Base-by-base conservation (phyloP, 352 stramenopile species). In the Phytophthora citricola region DNA sequence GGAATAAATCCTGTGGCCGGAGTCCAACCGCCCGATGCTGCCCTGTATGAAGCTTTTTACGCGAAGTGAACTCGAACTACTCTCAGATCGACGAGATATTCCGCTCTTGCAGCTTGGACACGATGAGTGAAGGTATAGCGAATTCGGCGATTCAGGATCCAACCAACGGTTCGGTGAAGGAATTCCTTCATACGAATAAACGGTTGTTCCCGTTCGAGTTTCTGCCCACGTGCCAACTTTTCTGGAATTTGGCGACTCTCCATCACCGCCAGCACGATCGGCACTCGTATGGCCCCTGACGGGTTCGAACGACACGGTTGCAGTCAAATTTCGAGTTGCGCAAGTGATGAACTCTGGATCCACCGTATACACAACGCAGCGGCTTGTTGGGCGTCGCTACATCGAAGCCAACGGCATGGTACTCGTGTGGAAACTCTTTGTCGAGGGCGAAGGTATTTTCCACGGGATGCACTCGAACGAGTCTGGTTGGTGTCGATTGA, bases 61-160 rank as follows among this genome's bases (percentile, higher is more conserved):
- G 15, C 11, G 50, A 66, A 44, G 8, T 63, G 32, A 34, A 69
- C 7, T 34, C 12, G 1, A 57, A 69, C 11, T 69, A 69, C 39
- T 14, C 47, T 32, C 58, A 26, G 15, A 66, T 66, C 8, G 52
- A 69, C 7, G 40, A 63, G 2, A 53, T 62, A 1, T 62, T 62
- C 15, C 43, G 31, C 2, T 22, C 20, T 4, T 55, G 44, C 26
- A 24, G 40, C 11, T 36, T 59, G 17, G 24, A 34, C 5, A 36
- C 56, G 6, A 63, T 56, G 44, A 11, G 12, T 3, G 26, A 49
- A 48, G 22, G 34, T 17, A 45, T 22, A 7, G 20, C 15, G 10
- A 40, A 55, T 43, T 49, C 26, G 1, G 20, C 26, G 4, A 34
- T 46, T 27, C 39, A 3, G 54, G 39, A 62, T n/a, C 8, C 55